Evolutionary conservation across 805 yeast genomes (phyloP).

Genomic region (Saccharomycopsis oosterbeekiorum): DNA sequence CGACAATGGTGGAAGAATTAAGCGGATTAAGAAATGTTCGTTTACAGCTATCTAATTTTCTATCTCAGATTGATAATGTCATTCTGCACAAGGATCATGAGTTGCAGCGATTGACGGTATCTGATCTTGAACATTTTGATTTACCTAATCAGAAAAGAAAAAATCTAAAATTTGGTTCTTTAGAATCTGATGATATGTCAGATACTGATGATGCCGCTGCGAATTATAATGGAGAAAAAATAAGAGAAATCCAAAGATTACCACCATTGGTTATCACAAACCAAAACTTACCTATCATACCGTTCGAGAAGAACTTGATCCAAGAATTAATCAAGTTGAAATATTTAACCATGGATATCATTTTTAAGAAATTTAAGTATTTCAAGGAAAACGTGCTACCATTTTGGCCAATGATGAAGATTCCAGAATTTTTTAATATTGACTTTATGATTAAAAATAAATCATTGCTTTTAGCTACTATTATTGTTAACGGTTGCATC

Average conservation of each 20-base stretch:
- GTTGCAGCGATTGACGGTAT: neutral
- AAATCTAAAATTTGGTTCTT: neutral
- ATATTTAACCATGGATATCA: constrained; percentile 28
- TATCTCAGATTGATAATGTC: constrained; percentile 17
- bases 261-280: constrained; percentile 12
- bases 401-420: constrained; percentile 40
- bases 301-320: constrained; percentile 29
- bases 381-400: constrained; percentile 33
- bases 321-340: constrained; percentile 31
- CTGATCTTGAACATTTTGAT: neutral
- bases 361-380: constrained; percentile 26
- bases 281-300: constrained; percentile 27
- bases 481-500: constrained; percentile 38
- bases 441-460: constrained; percentile 32
- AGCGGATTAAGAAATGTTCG: constrained; percentile 10
- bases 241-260: neutral
- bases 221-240: constrained; percentile 18
- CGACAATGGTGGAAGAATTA: constrained; percentile 8
- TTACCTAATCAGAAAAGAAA: constrained; percentile 22
- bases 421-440: constrained; percentile 31
- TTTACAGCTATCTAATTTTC: constrained; percentile 13
- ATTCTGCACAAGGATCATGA: constrained; percentile 10
- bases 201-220: constrained; percentile 18
- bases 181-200: constrained; percentile 25
- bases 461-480: constrained; percentile 35